Evolutionary conservation across 805 yeast species (phyloP).

Genomic region (Lipomyces japonicus): DNA sequence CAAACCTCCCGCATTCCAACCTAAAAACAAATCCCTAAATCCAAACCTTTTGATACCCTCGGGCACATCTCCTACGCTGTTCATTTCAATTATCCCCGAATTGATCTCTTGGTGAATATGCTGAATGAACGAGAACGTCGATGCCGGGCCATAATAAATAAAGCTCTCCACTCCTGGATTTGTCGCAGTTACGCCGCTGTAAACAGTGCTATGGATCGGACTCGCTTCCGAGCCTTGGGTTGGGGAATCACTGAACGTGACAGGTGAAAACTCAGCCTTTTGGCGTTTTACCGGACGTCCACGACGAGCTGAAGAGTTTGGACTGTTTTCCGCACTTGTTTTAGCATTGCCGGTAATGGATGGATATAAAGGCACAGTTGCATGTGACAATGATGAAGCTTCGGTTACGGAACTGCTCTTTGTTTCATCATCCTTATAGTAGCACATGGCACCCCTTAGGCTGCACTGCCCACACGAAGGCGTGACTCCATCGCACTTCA

Average conservation of each 20-base stretch:
- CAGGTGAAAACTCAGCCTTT: slow-evolving; percentile 4
- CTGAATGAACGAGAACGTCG: slow-evolving; percentile 27
- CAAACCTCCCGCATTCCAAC: slow-evolving; percentile 5
- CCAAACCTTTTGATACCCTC: slow-evolving; percentile 24
- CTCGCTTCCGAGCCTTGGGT: no score
- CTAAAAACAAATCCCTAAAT: slow-evolving; percentile 24
- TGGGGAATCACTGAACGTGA: no score
- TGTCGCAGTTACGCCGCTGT: slow-evolving; percentile 20
- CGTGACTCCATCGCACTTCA: slow-evolving; percentile 25
- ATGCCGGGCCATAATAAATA: slow-evolving; percentile 28
- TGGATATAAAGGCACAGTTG: neutral
- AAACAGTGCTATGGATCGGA: slow-evolving; percentile 21
- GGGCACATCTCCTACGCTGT: slow-evolving; percentile 25
- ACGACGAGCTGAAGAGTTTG: no score
- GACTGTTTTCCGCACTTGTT: no score
- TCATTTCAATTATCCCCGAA: slow-evolving; percentile 17
- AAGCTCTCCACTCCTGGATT: slow-evolving; percentile 21
- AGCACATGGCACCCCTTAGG: slow-evolving; percentile 24
- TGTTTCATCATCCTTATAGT: slow-evolving; percentile 21
- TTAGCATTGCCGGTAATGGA: neutral
- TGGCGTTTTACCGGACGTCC: no score
- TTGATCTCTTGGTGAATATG: slow-evolving; percentile 26
- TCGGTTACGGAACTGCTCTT: neutral
- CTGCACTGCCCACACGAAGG: slow-evolving; percentile 26
- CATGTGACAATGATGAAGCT: no score